These are phyloP conservation scores for Chalciporus piperatoides DNA, from an alignment of 1,284 basidiomycete species.

Conservation along the genomic window DNA sequence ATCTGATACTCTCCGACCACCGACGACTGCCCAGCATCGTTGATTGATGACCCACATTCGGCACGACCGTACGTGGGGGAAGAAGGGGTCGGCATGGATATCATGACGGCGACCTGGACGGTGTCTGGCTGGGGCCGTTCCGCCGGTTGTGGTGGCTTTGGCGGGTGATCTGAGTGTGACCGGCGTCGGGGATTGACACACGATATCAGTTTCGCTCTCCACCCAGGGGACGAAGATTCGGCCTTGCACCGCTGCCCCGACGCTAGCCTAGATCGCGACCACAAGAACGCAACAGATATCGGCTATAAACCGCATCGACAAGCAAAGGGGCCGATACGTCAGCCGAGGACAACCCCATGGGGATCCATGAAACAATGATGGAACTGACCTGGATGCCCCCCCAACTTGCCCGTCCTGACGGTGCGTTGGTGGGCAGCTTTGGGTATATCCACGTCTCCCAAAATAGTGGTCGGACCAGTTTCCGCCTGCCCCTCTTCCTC, in stretches of 20 bases:
- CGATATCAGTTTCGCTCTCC: constrained; percentile 9
- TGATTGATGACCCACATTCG: not conserved
- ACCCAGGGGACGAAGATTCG: not conserved
- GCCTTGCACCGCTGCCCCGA: constrained; percentile 26
- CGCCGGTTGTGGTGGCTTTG: constrained; percentile 9
- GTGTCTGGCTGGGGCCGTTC: constrained; percentile 17
- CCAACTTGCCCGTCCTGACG: constrained; percentile 12
- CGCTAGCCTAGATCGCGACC: constrained; percentile 17
- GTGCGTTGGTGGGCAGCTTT: not conserved
- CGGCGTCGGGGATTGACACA: constrained; percentile 6
- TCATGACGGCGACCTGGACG: constrained; percentile 32
- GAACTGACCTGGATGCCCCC: constrained; percentile 24
- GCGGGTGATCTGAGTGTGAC: not conserved
- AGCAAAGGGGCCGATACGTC: not conserved
- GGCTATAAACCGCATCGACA: constrained; percentile 12
- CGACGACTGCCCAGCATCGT: constrained; percentile 12
- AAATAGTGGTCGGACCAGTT: constrained; percentile 18
- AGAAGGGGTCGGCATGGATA: constrained; percentile 31
- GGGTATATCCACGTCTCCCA: constrained; percentile 21
- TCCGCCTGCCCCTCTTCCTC: constrained; percentile 20
- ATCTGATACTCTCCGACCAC: constrained; percentile 30
- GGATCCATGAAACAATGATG: accelerated
- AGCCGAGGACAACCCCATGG: not conserved
- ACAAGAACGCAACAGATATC: constrained; percentile 18
- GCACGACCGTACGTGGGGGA: not conserved